Conservation (phyloP, 441 rosid species). For the California macrophylla region DNA sequence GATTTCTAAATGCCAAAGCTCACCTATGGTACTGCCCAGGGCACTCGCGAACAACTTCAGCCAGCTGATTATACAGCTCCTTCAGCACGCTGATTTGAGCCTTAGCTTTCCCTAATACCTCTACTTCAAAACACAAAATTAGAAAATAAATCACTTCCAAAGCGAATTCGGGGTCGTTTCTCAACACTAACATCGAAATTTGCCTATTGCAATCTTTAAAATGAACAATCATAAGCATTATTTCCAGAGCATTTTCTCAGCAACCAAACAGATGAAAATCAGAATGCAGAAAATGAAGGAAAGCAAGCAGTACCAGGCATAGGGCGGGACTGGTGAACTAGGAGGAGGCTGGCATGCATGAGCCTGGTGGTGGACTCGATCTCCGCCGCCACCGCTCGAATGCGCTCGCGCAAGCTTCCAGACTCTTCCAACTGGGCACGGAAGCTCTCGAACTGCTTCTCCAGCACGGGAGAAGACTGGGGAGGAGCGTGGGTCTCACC, state of each 20-base stretch:
- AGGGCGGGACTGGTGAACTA: constrained; percentile 78
- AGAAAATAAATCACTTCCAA: not conserved
- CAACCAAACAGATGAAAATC: not conserved
- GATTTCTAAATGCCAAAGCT: not conserved
- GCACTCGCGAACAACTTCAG: constrained; percentile 41
- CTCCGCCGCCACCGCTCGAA: constrained; percentile 62
- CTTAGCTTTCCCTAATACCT: constrained; percentile 56
- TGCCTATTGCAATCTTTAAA: no score
- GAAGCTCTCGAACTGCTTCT: constrained; percentile 68
- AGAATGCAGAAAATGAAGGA: not conserved
- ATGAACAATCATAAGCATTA: not conserved
- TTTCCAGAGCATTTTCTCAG: not conserved
- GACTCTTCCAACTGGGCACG: constrained; percentile 64
- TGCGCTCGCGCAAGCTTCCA: constrained; percentile 58
- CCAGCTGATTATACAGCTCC: constrained; percentile 46
- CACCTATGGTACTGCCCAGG: constrained; percentile 80
- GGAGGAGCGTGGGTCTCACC: constrained; percentile 24
- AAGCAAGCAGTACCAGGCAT: constrained; percentile 43
- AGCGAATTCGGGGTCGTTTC: not conserved
- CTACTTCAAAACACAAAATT: constrained; percentile 29
- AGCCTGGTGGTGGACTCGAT: constrained; percentile 65
- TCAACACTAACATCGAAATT: no score
- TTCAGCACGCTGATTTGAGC: constrained; percentile 46
- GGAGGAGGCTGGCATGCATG: constrained; percentile 64
- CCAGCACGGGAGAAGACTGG: constrained; percentile 20